These are phyloP conservation scores for Mucor indicus DNA, from an alignment of 371 early-diverging fungal species.

Conservation along the genomic window DNA sequence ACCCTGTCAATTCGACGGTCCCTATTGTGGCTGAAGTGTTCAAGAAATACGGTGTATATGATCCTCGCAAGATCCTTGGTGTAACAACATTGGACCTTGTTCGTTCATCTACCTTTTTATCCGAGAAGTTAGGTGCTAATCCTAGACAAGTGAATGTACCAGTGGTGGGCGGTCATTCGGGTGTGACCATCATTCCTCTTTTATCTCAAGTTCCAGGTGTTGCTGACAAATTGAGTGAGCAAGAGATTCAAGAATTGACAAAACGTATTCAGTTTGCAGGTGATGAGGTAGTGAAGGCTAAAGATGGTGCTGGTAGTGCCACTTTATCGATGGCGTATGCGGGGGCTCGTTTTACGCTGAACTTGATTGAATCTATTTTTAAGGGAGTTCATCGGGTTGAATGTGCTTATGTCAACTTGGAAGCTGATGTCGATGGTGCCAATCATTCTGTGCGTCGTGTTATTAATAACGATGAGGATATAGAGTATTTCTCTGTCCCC, in stretches of 20 bases:
- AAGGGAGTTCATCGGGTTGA: constrained; percentile 60
- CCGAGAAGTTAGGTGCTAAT: constrained; percentile 45
- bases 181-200: constrained; percentile 83
- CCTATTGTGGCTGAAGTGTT: constrained; percentile 85
- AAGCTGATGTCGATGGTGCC: constrained; percentile 54
- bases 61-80: constrained; percentile 86
- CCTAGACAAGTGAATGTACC: constrained; percentile 61
- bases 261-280: constrained; percentile 91
- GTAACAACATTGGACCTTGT: constrained; percentile 87
- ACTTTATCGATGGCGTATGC: constrained; percentile 92
- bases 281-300: constrained; percentile 94
- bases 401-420: constrained; percentile 77
- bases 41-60: constrained; percentile 68
- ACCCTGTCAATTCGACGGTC: constrained; percentile 93
- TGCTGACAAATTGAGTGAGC: constrained; percentile 56
- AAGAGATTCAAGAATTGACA: constrained; percentile 70
- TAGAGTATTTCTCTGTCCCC: constrained; percentile 80
- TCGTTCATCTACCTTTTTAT: constrained; percentile 80
- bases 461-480: constrained; percentile 31
- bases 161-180: constrained; percentile 90
- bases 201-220: constrained; percentile 56
- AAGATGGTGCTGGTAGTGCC: constrained; percentile 76
- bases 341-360: constrained; percentile 77
- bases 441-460: constrained; percentile 52
- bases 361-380: constrained; percentile 68